These are phyloP conservation scores for Penicillium sp. DNA, from an alignment of 2,329 filamentous ascomycete genomes.

Conservation along the genomic window DNA sequence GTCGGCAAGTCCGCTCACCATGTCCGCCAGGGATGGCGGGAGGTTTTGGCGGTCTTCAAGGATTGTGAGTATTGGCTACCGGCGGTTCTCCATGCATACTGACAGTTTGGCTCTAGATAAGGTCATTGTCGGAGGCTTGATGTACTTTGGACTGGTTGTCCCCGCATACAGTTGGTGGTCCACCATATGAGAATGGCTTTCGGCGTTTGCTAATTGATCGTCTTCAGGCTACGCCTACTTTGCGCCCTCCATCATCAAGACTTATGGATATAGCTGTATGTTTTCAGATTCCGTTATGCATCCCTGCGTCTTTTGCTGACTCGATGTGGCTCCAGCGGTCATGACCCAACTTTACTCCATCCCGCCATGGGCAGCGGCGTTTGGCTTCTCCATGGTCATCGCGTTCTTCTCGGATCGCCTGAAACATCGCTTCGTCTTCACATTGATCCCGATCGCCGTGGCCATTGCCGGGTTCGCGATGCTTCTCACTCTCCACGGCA, in stretches of 20 bases:
- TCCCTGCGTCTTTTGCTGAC: no score
- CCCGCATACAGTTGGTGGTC: slow-evolving; percentile 60
- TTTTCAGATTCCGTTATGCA: no score
- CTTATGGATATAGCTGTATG: slow-evolving; percentile 58
- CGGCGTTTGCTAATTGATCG: slow-evolving; percentile 13
- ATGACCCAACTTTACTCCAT: slow-evolving; percentile 53
- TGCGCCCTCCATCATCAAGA: slow-evolving; percentile 66
- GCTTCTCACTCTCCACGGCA: slow-evolving; percentile 66
- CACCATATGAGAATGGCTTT: not conserved
- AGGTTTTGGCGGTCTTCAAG: slow-evolving; percentile 64
- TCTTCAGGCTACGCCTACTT: slow-evolving; percentile 68
- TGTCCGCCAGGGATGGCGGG: slow-evolving; percentile 56
- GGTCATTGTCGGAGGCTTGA: slow-evolving; percentile 69
- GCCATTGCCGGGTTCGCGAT: slow-evolving; percentile 73
- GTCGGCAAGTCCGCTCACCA: slow-evolving; percentile 66
- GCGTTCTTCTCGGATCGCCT: slow-evolving; percentile 69
- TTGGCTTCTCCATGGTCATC: slow-evolving; percentile 72
- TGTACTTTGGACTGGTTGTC: slow-evolving; percentile 78
- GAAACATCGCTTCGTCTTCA: slow-evolving; percentile 72
- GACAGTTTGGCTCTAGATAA: slow-evolving; percentile 47
- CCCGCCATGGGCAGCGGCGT: slow-evolving; percentile 67
- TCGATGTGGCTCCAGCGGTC: slow-evolving; percentile 38
- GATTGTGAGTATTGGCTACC: slow-evolving; percentile 50
- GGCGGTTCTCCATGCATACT: slow-evolving; percentile 7
- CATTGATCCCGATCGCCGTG: slow-evolving; percentile 65